Percentiles rank a stretch among this genome's conserved stretches.
Evolutionary conservation across 441 rosid genomes (phyloP).

Genomic region (Sinapis alba): DNA sequence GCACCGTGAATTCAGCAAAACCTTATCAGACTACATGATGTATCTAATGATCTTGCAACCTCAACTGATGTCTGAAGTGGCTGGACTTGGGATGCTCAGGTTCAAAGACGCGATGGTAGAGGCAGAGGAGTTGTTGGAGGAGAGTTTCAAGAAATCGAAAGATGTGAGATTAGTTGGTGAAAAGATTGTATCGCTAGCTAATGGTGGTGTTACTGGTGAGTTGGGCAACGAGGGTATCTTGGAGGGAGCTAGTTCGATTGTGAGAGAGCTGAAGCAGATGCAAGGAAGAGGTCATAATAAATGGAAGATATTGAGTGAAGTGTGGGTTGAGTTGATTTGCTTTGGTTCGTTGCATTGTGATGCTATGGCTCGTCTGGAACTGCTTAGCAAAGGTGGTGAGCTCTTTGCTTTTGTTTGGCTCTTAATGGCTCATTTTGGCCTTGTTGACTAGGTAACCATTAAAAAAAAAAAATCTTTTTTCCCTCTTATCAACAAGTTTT

Average conservation of each 20-base stretch:
- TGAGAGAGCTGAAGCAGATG: not conserved
- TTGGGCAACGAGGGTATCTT: not conserved
- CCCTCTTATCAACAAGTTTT: not conserved
- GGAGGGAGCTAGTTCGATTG: not conserved
- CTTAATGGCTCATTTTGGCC: conserved; percentile 56
- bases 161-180: not conserved
- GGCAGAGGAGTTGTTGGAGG: conserved; percentile 19
- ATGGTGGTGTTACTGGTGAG: not conserved
- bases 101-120: conserved; percentile 53
- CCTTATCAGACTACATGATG: conserved; percentile 49
- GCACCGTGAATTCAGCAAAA: not conserved
- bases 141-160: not conserved
- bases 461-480: not conserved
- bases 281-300: conserved; percentile 7
- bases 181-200: not conserved
- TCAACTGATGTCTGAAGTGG: not conserved
- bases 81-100: conserved; percentile 8
- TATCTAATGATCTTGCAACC: conserved; percentile 35
- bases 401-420: conserved; percentile 54
- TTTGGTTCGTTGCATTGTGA: conserved; percentile 49
- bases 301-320: conserved; percentile 47
- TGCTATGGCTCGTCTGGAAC: conserved; percentile 49
- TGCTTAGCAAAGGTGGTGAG: conserved; percentile 57
- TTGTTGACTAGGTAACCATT: conserved; percentile 15
- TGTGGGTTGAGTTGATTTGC: conserved; percentile 55